phyloP scores from a whole-genome alignment of 495 filamentous ascomycete genomes.

The Xylaria longipes region DNA sequence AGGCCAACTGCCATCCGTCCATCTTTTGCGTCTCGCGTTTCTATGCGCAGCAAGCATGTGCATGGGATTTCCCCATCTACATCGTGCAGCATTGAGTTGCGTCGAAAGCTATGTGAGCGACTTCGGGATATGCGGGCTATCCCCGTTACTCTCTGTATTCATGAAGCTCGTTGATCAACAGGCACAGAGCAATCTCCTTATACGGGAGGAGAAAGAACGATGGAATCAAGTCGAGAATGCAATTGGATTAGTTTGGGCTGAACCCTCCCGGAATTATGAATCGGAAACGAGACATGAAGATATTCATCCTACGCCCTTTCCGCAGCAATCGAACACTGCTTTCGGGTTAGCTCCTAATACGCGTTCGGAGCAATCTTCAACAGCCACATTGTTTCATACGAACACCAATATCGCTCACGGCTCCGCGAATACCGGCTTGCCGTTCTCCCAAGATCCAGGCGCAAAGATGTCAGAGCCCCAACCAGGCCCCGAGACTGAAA shows the following conservation, averaged over 20 bases:
- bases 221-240: conserved; percentile 7
- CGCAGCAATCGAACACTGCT: neutral
- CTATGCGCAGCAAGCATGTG: conserved; percentile 9
- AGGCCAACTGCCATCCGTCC: conserved; percentile 17
- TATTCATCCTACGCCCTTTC: neutral
- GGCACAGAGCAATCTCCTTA: conserved; percentile 32
- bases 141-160: conserved; percentile 16
- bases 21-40: conserved; percentile 20
- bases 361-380: neutral
- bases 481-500: conserved; percentile 41
- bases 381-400: neutral
- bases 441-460: conserved; percentile 33
- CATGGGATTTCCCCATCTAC: neutral
- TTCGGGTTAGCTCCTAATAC: neutral
- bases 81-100: conserved; percentile 5
- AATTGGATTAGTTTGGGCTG: conserved; percentile 8
- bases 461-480: conserved; percentile 25
- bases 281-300: neutral
- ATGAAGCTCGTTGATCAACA: conserved; percentile 12
- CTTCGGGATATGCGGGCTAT: conserved; percentile 24
- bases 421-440: conserved; percentile 28
- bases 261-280: neutral
- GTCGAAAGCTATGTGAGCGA: conserved; percentile 15
- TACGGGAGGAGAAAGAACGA: conserved; percentile 36
- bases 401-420: conserved; percentile 15